These are phyloP conservation scores for Umbelopsis vinacea DNA, from an alignment of 192 early-diverging fungal species.

Conservation along the genomic window DNA sequence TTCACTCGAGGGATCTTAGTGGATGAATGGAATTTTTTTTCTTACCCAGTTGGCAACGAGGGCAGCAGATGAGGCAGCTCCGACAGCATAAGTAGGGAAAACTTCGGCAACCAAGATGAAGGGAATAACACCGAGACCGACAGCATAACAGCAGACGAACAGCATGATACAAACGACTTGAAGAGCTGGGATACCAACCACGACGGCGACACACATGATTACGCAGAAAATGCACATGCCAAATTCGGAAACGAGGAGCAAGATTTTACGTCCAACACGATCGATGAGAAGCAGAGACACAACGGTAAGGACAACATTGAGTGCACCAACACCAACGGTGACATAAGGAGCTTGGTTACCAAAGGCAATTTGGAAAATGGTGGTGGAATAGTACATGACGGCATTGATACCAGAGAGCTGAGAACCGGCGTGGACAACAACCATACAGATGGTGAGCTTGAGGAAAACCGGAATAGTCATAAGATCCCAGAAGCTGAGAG, in stretches of 20 bases:
- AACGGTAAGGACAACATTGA: conserved; percentile 63
- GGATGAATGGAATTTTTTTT: not conserved
- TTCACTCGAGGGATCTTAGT: conserved; percentile 22
- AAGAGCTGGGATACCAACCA: conserved; percentile 26
- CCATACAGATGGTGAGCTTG: conserved; percentile 58
- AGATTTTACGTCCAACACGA: conserved; percentile 59
- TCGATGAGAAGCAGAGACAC: conserved; percentile 60
- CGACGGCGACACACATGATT: conserved; percentile 37
- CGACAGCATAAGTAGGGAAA: conserved; percentile 54
- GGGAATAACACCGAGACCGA: conserved; percentile 61
- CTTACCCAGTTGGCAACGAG: conserved; percentile 47
- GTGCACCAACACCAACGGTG: conserved; percentile 54
- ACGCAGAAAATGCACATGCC: conserved; percentile 69
- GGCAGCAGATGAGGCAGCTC: conserved; percentile 54
- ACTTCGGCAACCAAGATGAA: conserved; percentile 64
- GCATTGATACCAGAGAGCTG: conserved; percentile 73
- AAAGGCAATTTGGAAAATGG: conserved; percentile 63
- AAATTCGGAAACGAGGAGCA: conserved; percentile 57
- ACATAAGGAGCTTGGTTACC: conserved; percentile 50
- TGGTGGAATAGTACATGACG: conserved; percentile 66
- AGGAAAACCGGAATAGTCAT: conserved; percentile 33
- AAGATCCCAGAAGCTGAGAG: conserved; percentile 34
- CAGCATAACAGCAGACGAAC: conserved; percentile 59
- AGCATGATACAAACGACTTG: conserved; percentile 43
- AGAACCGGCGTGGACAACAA: conserved; percentile 52